Percentiles rank a stretch among this genome's conserved stretches.
Conservation (phyloP, 805 yeast species). For the Candida orba region DNA sequence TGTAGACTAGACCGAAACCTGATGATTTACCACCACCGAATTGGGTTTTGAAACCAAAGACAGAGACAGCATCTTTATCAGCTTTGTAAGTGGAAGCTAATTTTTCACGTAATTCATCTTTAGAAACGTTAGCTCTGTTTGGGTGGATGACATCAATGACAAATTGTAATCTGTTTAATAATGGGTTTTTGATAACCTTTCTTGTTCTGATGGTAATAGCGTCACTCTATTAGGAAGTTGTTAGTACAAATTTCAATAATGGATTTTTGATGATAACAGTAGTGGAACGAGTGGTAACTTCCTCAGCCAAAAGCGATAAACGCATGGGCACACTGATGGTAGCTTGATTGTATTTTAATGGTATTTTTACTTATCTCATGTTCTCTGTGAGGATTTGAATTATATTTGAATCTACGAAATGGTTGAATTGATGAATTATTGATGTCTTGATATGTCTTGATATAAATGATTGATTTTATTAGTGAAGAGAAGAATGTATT, state of each 20-base stretch:
- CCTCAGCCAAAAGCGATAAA: no score
- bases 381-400: no score
- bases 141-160: conserved; percentile 99
- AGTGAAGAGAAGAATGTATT: no score
- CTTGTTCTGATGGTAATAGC: conserved; percentile 99
- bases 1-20: conserved; percentile 98
- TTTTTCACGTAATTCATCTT: conserved; percentile 97
- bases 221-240: conserved; percentile 63
- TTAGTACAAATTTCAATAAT: conserved; percentile 15
- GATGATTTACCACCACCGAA: conserved; percentile 99
- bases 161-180: conserved; percentile 98
- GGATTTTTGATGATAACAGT: not conserved
- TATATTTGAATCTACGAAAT: no score
- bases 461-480: no score
- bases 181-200: conserved; percentile 97
- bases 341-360: no score
- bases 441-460: no score
- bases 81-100: conserved; percentile 84
- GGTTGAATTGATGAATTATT: no score
- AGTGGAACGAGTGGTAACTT: not conserved
- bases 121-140: conserved; percentile 97
- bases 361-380: no score
- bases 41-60: conserved; percentile 98
- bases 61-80: conserved; percentile 91
- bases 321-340: no score